phyloP scores from a whole-genome alignment of 164 flowering plant genomes.

The Litsea cubeba region DNA sequence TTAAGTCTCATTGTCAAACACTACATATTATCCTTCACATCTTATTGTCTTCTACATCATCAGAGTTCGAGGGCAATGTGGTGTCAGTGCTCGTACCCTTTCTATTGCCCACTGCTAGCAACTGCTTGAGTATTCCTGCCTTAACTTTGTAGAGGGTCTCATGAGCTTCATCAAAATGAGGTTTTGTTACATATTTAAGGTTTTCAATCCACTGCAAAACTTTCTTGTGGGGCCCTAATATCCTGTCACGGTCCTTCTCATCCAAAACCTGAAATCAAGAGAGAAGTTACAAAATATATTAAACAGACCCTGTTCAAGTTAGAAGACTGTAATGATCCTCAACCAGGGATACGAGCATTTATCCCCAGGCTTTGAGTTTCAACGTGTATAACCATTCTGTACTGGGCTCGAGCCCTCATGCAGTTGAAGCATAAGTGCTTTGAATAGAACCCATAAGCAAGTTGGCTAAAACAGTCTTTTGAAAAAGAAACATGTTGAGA shows the following conservation, averaged over 20 bases:
- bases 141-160: constrained; percentile 40
- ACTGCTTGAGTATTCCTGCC: constrained; percentile 27
- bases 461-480: neutral
- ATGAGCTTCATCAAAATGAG: constrained; percentile 80
- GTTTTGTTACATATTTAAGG: constrained; percentile 59
- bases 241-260: constrained; percentile 47
- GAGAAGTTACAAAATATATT: neutral
- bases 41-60: neutral
- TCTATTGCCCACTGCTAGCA: constrained; percentile 12
- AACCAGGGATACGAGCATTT: no score
- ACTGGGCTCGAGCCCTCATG: no score
- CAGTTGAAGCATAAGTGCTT: no score
- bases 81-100: constrained; percentile 23
- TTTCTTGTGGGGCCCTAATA: constrained; percentile 67
- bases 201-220: constrained; percentile 73
- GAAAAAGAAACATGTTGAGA: neutral
- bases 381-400: no score
- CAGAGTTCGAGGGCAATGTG: neutral
- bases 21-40: no score
- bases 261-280: constrained; percentile 42
- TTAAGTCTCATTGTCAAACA: no score
- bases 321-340: neutral
- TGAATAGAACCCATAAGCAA: neutral
- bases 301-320: neutral
- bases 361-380: no score